Base-by-base conservation (phyloP, 1,284 basidiomycete genomes). In the Pseudozyma thailandica region DNA sequence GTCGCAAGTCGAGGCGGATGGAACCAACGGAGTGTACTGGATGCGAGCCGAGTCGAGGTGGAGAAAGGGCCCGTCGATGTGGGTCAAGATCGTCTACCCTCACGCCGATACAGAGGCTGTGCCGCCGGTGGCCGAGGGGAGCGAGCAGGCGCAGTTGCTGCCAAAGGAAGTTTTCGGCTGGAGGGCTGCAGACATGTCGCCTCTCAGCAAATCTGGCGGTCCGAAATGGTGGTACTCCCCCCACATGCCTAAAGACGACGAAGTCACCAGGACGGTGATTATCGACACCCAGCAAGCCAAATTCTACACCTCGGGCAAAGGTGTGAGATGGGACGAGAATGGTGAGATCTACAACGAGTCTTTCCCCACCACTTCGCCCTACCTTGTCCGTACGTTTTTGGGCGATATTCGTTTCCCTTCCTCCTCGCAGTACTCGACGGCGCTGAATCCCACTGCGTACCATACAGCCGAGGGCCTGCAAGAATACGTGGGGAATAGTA, bases 251-350 rank as follows among this genome's bases (percentile, higher is more conserved):
- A 7, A 26, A 7, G 75, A 78, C 43, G 10, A 15, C 1, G 42
- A 62, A 27, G 75, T 78, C 18, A 68, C 71, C 6, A 31, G 75
- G 10, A 62, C 65, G 1, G 64, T 75, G 8, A 30, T 75, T 1
- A 64, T 78, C 27, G 46, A 75, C 20, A 64, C 64, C 5, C 73
- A 74, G 46, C 70, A 75, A 44, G 59, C 63, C 21, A 44, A 49
- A 25, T 62, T 61, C 43, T 49, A 26, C 21, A 13, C 49, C 1
- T 27, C 37, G 0, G 21, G 33, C 28, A 72, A 61, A 13, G 75
- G 64, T 1, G 43, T 60, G 16, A 46, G 50, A n/a, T 78, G 74
- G 74, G 38, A 20, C 4, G 44, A 66, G 4, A 57, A 78, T 15
- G 58, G 50, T 0, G 5, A 26, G 5, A 10, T 45, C 0, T 73